These are phyloP conservation scores for Alternaria sp. DNA, from an alignment of 2,329 filamentous ascomycete species.

Conservation along the genomic window DNA sequence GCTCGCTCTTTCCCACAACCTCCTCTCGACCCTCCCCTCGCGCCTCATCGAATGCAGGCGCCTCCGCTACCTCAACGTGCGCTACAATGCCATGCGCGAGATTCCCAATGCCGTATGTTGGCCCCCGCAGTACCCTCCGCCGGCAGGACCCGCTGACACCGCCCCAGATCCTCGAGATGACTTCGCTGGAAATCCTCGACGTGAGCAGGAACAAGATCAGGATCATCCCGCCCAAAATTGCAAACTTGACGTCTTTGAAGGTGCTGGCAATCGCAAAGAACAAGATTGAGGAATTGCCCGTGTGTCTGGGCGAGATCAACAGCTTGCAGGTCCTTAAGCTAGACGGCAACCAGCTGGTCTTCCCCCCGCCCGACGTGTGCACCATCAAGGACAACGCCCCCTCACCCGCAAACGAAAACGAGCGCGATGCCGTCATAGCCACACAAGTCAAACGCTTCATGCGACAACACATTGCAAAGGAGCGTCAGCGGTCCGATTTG, in stretches of 20 bases:
- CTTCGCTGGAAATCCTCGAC: slow-evolving; percentile 89
- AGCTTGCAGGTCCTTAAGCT: slow-evolving; percentile 89
- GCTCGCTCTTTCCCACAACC: slow-evolving; percentile 82
- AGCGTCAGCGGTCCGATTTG: slow-evolving; percentile 40
- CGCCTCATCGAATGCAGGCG: slow-evolving; percentile 78
- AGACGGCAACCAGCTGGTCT: slow-evolving; percentile 83
- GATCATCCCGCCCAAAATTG: slow-evolving; percentile 77
- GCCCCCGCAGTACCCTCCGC: background rate
- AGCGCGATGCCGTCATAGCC: slow-evolving; percentile 66
- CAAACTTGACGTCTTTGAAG: slow-evolving; percentile 81
- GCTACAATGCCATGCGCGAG: slow-evolving; percentile 74
- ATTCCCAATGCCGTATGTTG: slow-evolving; percentile 68
- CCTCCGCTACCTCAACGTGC: slow-evolving; percentile 79
- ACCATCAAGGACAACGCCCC: slow-evolving; percentile 49
- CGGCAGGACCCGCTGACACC: slow-evolving; percentile 12
- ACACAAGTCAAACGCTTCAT: slow-evolving; percentile 66
- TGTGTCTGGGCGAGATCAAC: slow-evolving; percentile 86
- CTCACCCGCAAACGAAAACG: slow-evolving; percentile 62
- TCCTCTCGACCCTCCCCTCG: slow-evolving; percentile 70
- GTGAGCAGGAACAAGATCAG: slow-evolving; percentile 86
- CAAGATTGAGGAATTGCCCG: slow-evolving; percentile 80
- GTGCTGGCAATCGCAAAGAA: slow-evolving; percentile 89
- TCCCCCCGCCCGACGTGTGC: slow-evolving; percentile 65
- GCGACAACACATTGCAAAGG: slow-evolving; percentile 50
- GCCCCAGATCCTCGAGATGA: slow-evolving; percentile 80